phyloP scores from a whole-genome alignment of 2,329 filamentous ascomycete genomes.

The Simplicillium aogashimaense region DNA sequence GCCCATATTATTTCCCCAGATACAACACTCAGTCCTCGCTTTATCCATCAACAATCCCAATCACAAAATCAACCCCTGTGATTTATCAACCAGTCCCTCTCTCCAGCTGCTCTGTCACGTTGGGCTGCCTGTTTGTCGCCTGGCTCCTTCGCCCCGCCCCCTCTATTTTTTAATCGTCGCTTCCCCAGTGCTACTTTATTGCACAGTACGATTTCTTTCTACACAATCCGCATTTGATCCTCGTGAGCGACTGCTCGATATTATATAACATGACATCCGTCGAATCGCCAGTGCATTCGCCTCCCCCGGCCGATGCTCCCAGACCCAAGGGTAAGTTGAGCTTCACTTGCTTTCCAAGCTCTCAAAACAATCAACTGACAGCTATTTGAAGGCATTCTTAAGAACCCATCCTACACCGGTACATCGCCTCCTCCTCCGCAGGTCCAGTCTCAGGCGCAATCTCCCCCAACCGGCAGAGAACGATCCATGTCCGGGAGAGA shows the following conservation, averaged over 20 bases:
- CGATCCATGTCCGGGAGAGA: conserved; percentile 62
- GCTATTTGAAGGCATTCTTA: conserved; percentile 66
- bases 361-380: not conserved
- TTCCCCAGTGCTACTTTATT: no score
- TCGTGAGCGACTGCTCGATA: conserved; percentile 2
- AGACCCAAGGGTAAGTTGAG: conserved; percentile 34
- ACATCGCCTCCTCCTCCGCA: conserved; percentile 48
- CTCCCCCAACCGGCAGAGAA: conserved; percentile 24
- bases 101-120: no score
- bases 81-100: no score
- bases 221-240: not conserved
- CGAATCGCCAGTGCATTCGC: conserved; percentile 28
- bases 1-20: no score
- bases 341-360: not conserved
- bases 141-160: no score
- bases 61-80: no score
- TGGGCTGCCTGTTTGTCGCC: no score
- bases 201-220: no score
- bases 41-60: no score
- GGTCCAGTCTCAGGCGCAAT: not conserved
- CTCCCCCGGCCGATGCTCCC: conserved; percentile 28
- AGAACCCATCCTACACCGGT: conserved; percentile 51
- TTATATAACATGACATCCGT: conserved; percentile 28
- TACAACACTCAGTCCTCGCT: no score
- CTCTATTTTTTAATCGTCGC: no score